Conservation (phyloP, 1,284 basidiomycete genomes). For the Porogramme epimiltina region DNA sequence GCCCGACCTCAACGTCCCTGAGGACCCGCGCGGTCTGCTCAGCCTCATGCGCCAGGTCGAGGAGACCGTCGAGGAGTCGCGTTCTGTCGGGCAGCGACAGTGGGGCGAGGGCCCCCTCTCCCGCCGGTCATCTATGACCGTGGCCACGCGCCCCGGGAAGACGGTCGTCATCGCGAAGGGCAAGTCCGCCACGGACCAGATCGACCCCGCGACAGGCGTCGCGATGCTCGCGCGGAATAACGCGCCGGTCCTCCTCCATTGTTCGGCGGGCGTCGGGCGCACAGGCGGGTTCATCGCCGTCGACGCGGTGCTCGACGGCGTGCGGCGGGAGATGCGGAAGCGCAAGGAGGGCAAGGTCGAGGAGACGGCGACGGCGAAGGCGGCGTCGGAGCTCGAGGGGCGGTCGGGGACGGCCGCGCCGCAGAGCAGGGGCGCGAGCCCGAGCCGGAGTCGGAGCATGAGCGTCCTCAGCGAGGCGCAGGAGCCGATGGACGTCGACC, state of each 20-base stretch:
- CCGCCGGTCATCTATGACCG: constrained; percentile 3
- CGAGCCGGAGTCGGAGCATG: constrained; percentile 23
- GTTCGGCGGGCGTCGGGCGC: constrained; percentile 89
- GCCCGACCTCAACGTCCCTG: constrained; percentile 94
- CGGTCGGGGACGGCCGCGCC: not conserved
- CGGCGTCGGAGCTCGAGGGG: constrained; percentile 18
- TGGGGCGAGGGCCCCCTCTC: constrained; percentile 38
- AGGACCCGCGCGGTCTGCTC: constrained; percentile 74
- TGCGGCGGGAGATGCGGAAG: constrained; percentile 63
- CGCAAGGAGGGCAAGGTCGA: constrained; percentile 22
- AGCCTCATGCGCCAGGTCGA: constrained; percentile 66
- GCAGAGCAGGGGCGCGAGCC: constrained; percentile 11
- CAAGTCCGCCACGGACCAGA: constrained; percentile 15
- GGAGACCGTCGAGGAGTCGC: constrained; percentile 57
- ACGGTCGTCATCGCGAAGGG: constrained; percentile 7
- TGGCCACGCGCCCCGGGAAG: no score
- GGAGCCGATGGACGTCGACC: constrained; percentile 35
- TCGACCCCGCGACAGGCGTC: constrained; percentile 54
- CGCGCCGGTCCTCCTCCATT: constrained; percentile 71
- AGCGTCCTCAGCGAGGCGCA: constrained; percentile 12
- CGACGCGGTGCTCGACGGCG: constrained; percentile 82
- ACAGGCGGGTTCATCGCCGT: constrained; percentile 92
- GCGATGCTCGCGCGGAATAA: constrained; percentile 48
- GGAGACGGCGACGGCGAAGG: constrained; percentile 19
- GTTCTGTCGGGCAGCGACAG: constrained; percentile 39